phyloP scores from a whole-genome alignment of 1,139 yeast species.

The Ogataea hybrid region DNA sequence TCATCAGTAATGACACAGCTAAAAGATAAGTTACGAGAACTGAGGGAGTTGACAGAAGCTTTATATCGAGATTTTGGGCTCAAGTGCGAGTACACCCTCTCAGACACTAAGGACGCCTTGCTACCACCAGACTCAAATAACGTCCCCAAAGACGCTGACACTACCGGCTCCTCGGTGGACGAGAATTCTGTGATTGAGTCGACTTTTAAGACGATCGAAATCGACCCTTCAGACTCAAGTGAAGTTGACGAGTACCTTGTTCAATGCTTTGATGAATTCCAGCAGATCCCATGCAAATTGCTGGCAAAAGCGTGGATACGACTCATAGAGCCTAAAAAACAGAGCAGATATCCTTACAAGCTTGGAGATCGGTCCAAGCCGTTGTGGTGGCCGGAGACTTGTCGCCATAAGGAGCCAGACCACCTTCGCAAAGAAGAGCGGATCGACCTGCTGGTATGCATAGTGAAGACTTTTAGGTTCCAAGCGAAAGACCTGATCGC shows the following conservation, averaged over 20 bases:
- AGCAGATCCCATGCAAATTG: slow-evolving; percentile 58
- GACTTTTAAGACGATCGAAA: slow-evolving; percentile 12
- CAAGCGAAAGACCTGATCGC: slow-evolving; percentile 22
- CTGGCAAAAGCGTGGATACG: slow-evolving; percentile 70
- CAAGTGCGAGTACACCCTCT: slow-evolving; percentile 10
- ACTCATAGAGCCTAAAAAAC: slow-evolving; percentile 64
- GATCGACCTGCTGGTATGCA: slow-evolving; percentile 43
- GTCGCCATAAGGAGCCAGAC: slow-evolving; percentile 72
- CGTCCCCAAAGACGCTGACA: not conserved
- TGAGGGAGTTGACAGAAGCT: slow-evolving; percentile 11
- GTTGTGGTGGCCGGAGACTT: slow-evolving; percentile 65
- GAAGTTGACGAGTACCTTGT: slow-evolving; percentile 28
- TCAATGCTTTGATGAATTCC: slow-evolving; percentile 36
- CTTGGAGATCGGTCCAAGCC: slow-evolving; percentile 50
- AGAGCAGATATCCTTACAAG: slow-evolving; percentile 62
- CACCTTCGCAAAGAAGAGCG: slow-evolving; percentile 62
- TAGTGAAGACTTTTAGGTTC: slow-evolving; percentile 30
- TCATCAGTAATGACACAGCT: slow-evolving; percentile 14
- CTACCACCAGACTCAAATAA: not conserved
- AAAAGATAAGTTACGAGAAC: slow-evolving; percentile 9
- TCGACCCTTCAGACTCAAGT: slow-evolving; percentile 23
- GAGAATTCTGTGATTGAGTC: slow-evolving; percentile 11
- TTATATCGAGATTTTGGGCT: slow-evolving; percentile 15
- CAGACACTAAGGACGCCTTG: slow-evolving; percentile 9
- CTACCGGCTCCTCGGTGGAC: slow-evolving; percentile 7